Evolutionary conservation across 2,329 filamentous ascomycete genomes (phyloP).

Genomic region (Trichophyton verrucosum): DNA sequence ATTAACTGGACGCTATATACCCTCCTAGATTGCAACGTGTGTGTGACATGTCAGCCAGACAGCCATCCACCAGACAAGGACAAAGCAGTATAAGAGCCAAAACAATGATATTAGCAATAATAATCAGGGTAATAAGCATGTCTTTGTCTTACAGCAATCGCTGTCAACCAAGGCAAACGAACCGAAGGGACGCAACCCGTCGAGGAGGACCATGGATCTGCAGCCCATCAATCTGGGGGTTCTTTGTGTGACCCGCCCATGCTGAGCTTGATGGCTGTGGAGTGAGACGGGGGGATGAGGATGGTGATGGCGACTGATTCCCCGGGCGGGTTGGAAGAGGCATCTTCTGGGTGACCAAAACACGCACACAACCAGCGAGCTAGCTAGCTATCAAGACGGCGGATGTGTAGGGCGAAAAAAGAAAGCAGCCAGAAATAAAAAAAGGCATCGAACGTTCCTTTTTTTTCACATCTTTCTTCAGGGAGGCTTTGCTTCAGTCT

Average conservation of each 20-base stretch:
- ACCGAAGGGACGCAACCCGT: not conserved
- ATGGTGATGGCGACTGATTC: not conserved
- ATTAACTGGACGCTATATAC: not conserved
- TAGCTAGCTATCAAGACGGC: not conserved
- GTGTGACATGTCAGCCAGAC: slow-evolving; percentile 2
- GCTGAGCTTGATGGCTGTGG: not conserved
- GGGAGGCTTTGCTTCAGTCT: not conserved
- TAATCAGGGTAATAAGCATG: not conserved
- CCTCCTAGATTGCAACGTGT: not conserved
- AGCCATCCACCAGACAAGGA: not conserved
- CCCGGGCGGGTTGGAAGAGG: not conserved
- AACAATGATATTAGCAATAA: not conserved
- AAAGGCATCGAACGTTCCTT: not conserved
- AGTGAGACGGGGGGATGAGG: not conserved
- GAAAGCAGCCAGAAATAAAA: not conserved
- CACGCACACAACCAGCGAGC: not conserved
- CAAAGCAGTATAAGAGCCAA: not conserved
- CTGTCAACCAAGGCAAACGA: not conserved
- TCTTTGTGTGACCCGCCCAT: not conserved
- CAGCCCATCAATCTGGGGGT: not conserved
- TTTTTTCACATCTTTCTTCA: not conserved
- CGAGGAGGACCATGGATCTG: slow-evolving; percentile 1
- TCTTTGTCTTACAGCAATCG: not conserved
- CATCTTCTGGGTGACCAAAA: not conserved
- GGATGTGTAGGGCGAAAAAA: not conserved